Base-by-base conservation (phyloP, 2,329 filamentous ascomycete genomes). In the Fusarium sp. region DNA sequence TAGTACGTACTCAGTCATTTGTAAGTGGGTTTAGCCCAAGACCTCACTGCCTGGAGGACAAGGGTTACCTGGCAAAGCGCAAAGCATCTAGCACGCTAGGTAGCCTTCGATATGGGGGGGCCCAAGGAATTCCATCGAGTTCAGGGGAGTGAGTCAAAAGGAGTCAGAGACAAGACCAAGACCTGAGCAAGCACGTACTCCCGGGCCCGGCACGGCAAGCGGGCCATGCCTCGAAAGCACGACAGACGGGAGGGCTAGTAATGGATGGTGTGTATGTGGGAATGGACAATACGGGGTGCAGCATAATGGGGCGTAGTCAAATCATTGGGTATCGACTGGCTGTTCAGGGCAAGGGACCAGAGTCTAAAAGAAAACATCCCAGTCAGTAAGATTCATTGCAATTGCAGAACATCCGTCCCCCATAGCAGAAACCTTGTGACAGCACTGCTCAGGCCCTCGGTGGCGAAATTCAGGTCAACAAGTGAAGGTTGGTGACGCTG, bases 281-380 rank as follows among this genome's bases (percentile, higher is more conserved):
- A 57, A 42, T 55, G 48, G 54, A 19, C 54, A 70, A 41, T 48
- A 70, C 55, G 66, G 70, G 70, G 70, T 73, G 62, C 66, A 67
- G 56, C 37, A 66, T 38, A 46, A 64, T 59, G 60, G 63, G 73
- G 73, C 73, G 58, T 73, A 65, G 61, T 41, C 63, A 65, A 74
- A 76, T 59, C 70, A 76, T 76, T 76, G 74, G 74, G 74, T 62
- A 76, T 59, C 74, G 73, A 72, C 61, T 61, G 73, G 60, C 55
- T 45, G 44, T 64, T 52, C 38, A 72, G 42, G 46, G 44, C 69
- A 71, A 73, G 70, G 70, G 70, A 73, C 55, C 66, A 64, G 42
- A 58, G 29, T 69, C 64, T 52, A 63, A 57, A 69, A 69, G 49
- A 57, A 69, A 60, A 54, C 38, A 73, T 60, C 70, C 70, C 29